Conservation (phyloP, 2,329 filamentous ascomycete genomes). For the Cucurbitaria berberidis region DNA sequence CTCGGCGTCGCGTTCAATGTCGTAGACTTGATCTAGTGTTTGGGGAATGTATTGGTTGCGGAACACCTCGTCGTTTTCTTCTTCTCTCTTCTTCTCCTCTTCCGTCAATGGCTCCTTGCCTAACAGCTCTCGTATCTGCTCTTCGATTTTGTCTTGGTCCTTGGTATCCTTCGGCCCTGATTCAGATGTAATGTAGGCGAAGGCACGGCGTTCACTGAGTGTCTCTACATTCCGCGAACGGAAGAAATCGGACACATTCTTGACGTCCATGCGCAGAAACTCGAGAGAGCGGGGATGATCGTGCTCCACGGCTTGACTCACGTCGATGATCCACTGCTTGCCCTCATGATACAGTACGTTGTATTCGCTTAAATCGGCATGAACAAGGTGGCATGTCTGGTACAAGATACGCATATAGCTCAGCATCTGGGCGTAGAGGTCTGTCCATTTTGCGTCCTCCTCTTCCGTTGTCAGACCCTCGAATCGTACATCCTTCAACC, state of each 20-base stretch:
- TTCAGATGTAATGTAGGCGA: constrained; percentile 76
- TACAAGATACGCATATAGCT: constrained; percentile 93
- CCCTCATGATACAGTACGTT: constrained; percentile 89
- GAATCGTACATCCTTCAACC: constrained; percentile 85
- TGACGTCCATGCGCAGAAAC: constrained; percentile 97
- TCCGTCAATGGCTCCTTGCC: constrained; percentile 57
- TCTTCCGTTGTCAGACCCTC: constrained; percentile 63
- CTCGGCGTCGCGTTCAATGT: constrained; percentile 88
- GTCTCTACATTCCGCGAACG: constrained; percentile 81
- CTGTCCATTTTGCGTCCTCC: constrained; percentile 72
- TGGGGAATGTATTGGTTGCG: constrained; percentile 96
- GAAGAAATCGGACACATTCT: constrained; percentile 96
- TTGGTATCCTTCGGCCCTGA: constrained; percentile 60
- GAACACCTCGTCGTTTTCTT: constrained; percentile 91
- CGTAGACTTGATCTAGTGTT: constrained; percentile 93
- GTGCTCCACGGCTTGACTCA: constrained; percentile 95
- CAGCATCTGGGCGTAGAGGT: constrained; percentile 81
- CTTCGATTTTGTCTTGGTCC: constrained; percentile 66
- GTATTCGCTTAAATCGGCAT: constrained; percentile 97
- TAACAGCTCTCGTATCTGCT: constrained; percentile 71
- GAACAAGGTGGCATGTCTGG: constrained; percentile 87
- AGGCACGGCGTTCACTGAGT: constrained; percentile 78
- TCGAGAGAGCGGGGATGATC: constrained; percentile 92
- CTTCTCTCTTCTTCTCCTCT: constrained; percentile 62
- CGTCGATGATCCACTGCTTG: constrained; percentile 91